Base-by-base conservation (phyloP, 768 basidiomycete genomes). In the Suillus discolor region DNA sequence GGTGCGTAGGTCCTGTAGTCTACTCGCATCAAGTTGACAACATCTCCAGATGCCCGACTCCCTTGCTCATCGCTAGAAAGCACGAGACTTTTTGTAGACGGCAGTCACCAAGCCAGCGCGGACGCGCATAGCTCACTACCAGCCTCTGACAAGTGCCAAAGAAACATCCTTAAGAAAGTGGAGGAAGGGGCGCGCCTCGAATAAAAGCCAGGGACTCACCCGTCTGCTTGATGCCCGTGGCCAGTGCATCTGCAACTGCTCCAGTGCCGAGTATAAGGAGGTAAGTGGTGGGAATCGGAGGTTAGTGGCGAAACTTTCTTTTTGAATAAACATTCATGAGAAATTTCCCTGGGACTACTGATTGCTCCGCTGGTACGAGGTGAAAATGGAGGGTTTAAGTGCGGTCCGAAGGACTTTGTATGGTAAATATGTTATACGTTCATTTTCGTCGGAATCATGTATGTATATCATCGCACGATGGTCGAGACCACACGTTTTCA, bases 11-110 rank as follows among this genome's bases (percentile, higher is more conserved):
- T 95, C 93, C 69, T 94, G 92, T 51, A 95, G 77, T 44, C 91
- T 81, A 16, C 85, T 88, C 0, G 93, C 87, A 96, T 96, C 39
- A 97, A 78, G 73, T 97, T 98, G 68, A 97, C 94, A 42, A 97
- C 96, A 73, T 97, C 96, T 1, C 97, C 96, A 0, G 93, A 88
- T 0, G 92, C 85, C 49, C 93, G 87, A 41, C 16, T 39, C 12
- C 85, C 84, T 6, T 91, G 87, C 71, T 94, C 95, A 65, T 94
- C 92, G 70, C 91, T 95, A 2, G 92, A 93, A 11, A 99, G 84
- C 4, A 93, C 83, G 81, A 0, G 94, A 85, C 74, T 98, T 97
- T 60, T 87, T 80, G 79, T 97, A 98, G 61, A 97, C 94, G 5
- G 83, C 85, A 1, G 89, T 89, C 16, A 98, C 87, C 25, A 99